phyloP scores from a whole-genome alignment of 495 filamentous ascomycete species.

The Aspergillus leporis region DNA sequence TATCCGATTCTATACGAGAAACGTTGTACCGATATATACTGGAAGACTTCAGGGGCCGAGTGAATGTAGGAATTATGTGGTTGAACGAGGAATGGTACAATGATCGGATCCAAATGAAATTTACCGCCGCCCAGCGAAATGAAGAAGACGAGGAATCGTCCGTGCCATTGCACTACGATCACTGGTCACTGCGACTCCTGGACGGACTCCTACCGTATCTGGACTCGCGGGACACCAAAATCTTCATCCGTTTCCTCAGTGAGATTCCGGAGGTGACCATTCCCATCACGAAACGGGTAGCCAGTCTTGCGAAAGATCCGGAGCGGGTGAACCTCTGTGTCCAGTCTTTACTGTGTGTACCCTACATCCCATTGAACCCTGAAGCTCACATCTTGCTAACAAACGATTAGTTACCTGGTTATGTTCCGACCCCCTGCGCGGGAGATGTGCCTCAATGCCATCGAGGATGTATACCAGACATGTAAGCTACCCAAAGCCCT shows the following conservation, averaged over 20 bases:
- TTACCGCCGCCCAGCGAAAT: slow-evolving; percentile 36
- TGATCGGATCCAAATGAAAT: slow-evolving; percentile 64
- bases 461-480: slow-evolving; percentile 84
- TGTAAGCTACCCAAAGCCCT: slow-evolving; percentile 27
- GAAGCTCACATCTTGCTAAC: slow-evolving; percentile 13
- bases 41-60: slow-evolving; percentile 84
- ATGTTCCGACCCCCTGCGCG: slow-evolving; percentile 84
- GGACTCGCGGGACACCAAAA: slow-evolving; percentile 76
- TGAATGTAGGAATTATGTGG: slow-evolving; percentile 87
- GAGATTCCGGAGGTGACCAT: slow-evolving; percentile 81
- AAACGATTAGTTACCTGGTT: slow-evolving; percentile 64
- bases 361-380: background rate
- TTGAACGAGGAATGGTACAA: slow-evolving; percentile 98
- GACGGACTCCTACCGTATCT: slow-evolving; percentile 88
- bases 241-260: slow-evolving; percentile 84
- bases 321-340: slow-evolving; percentile 67
- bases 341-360: slow-evolving; percentile 59
- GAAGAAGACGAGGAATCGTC: slow-evolving; percentile 40
- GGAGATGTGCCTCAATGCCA: slow-evolving; percentile 74
- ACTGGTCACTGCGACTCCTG: slow-evolving; percentile 75
- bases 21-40: slow-evolving; percentile 79
- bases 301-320: slow-evolving; percentile 83
- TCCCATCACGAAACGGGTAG: slow-evolving; percentile 70
- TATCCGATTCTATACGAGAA: slow-evolving; percentile 74
- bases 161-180: slow-evolving; percentile 66